Percentiles rank a stretch among this genome's conserved stretches.
Conservation (phyloP, 352 stramenopile genomes). For the Pythium myriotylum region DNA sequence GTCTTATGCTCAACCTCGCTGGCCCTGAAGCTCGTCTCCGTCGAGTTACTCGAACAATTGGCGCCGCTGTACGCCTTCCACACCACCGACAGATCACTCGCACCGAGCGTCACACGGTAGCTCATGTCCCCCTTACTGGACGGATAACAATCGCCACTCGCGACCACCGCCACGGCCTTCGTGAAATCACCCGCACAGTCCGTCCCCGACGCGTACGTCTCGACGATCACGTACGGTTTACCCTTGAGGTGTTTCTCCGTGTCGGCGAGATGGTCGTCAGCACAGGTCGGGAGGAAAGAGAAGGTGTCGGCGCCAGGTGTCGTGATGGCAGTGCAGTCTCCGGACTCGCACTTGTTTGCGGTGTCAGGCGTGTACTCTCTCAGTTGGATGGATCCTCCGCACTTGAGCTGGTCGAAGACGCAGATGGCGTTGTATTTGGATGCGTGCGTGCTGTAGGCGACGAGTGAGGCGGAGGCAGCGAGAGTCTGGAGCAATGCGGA, state of each 20-base stretch:
- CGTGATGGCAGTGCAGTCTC: conserved; percentile 1
- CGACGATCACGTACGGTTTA: conserved; percentile 12
- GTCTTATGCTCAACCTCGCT: conserved; percentile 1
- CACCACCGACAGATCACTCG: not conserved
- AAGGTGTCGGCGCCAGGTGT: not conserved
- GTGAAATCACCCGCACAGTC: conserved; percentile 2
- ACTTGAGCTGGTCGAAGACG: conserved; percentile 15
- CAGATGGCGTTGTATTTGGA: conserved; percentile 9
- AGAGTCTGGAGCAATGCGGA: not conserved
- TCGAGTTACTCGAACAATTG: not conserved
- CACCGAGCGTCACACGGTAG: conserved; percentile 6
- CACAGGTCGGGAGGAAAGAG: not conserved
- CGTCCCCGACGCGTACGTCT: conserved; percentile 7
- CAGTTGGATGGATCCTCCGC: conserved; percentile 1
- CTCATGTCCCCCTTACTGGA: conserved; percentile 1
- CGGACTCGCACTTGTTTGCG: not conserved
- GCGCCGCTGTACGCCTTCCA: conserved; percentile 7
- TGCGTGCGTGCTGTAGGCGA: too few relatives aligned
- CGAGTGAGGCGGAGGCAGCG: too few relatives aligned
- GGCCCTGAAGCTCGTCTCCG: not conserved
- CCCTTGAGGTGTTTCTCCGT: conserved; percentile 5
- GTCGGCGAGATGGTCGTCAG: conserved; percentile 1
- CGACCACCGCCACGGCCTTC: conserved; percentile 8
- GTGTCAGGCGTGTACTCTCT: conserved; percentile 1
- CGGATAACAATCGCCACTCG: conserved; percentile 6